Evolutionary conservation across 495 filamentous ascomycete genomes (phyloP), one percentile per base, ranked within the genome.

Genomic region (Annulohypoxylon stygium): DNA sequence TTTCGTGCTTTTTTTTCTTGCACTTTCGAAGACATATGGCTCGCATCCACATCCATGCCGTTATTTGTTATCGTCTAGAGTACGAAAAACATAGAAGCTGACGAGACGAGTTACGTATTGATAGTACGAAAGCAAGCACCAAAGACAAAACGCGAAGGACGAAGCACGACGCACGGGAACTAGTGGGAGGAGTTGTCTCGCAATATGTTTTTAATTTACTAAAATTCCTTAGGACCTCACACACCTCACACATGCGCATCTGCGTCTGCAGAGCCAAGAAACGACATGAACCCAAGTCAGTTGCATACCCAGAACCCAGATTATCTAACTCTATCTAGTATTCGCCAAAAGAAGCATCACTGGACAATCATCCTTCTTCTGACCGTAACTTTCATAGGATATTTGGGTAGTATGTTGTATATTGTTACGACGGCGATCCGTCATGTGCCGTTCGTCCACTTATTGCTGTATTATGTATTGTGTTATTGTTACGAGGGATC

Each of bases 181-280:
- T 57, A 66, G 50, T 36, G 45, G 45, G 16, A 53, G 43, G 48
- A 45, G 41, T 20, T 26, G 39, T 51, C 54, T 58, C 48, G 39
- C 45, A 73, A 74, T 66, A 69, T 62, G 43, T 33, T 66, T 60
- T 74, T 66, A 74, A 74, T 74, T 62, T 69, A 59, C 45, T 63
- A 53, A 53, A 58, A 74, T 74, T 69, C 71, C 66, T 48, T 48
- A 66, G 66, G 71, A 69, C 41, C 57, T 71, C 26, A 33, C 45
- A 45, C 37, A 30, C 5, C 57, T 71, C 18, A 33, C 54, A 45
- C 26, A 30, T 61, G 61, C 71, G 58, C 18, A 37, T 39, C 12
- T 57, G 50, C 61, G 47, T 39, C 12, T 57, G 50, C 61, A 61
- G 61, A 41, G 65, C 48, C 43, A 55, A 37, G 37, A 57, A 55